Base-by-base conservation (phyloP, 176 grass and related monocot genomes). In the Coix lacrymajobi region DNA sequence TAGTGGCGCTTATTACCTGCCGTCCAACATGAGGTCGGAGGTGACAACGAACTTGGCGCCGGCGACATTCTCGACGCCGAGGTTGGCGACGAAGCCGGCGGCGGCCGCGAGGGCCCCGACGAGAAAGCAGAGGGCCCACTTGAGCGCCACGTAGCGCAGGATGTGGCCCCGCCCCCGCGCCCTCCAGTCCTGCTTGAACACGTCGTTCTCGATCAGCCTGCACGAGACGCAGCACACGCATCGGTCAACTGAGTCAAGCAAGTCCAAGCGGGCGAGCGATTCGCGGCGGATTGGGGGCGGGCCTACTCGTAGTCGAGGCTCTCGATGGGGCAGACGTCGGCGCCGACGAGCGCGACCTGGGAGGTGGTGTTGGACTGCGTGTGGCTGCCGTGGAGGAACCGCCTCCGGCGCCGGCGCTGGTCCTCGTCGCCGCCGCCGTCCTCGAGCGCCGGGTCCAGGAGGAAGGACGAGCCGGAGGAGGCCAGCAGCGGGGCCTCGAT, bases 111-210 rank as follows among this genome's bases (percentile, higher is more conserved):
- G 60, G 19, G 71, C 79, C 9, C 96, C 96, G 49, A 93, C 70
- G 70, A 95, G 86, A 84, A 98, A 95, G 82, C 96, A 95, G 61
- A 98, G 79, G 2, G 71, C 83, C 92, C 96, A 98, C 83, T 98
- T 98, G 70, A 98, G 90, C 41, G 90, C 76, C 20, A 98, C 80
- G 56, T 95, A 98, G 36, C 88, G 92, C 65, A 93, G 65, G 67
- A 95, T 93, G 65, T 90, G 82, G 25, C 71, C 62, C 73, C 82
- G 45, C 30, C 76, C 86, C 62, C 64, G 84, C 69, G 88, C 81
- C 69, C 96, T 72, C 92, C 96, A 98, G 76, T 95, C 92, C 85
- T 98, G 96, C 87, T 91, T 87, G 92, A 98, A 93, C 83, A 95
- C 79, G 25, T 98, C 90, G 82, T 95, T 98, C 71, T 98, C 92